phyloP scores from a whole-genome alignment of 2,329 filamentous ascomycete species.

The Talaromyces sp. region DNA sequence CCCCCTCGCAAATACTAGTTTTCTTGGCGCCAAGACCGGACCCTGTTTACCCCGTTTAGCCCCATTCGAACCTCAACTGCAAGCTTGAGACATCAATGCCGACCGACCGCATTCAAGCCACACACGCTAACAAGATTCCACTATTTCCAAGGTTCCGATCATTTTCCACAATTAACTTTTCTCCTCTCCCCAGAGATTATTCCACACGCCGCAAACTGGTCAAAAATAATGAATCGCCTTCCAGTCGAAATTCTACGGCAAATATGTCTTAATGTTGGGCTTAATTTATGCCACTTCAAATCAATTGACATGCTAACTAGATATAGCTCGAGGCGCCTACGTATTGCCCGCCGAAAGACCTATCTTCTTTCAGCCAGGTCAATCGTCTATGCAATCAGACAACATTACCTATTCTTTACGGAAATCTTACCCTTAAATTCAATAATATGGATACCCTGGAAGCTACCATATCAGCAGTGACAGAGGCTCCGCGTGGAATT shows the following conservation, averaged over 20 bases:
- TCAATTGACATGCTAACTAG: background rate
- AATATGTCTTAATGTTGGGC: slow-evolving; percentile 2
- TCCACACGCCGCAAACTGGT: too few relatives aligned
- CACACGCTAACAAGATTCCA: too few relatives aligned
- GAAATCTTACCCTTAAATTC: slow-evolving; percentile 5
- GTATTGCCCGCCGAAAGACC: background rate
- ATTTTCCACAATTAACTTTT: too few relatives aligned
- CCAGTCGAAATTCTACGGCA: background rate
- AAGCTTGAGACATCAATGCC: too few relatives aligned
- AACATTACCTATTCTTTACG: slow-evolving; percentile 1
- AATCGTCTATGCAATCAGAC: background rate
- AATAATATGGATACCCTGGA: background rate
- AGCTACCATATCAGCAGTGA: background rate
- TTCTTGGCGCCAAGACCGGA: too few relatives aligned
- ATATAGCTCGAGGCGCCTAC: slow-evolving; percentile 1
- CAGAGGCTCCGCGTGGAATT: background rate
- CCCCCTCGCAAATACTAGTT: too few relatives aligned
- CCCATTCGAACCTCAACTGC: too few relatives aligned
- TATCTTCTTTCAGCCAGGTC: slow-evolving; percentile 2
- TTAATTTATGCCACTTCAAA: background rate
- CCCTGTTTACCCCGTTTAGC: too few relatives aligned
- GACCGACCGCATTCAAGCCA: too few relatives aligned
- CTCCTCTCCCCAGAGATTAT: too few relatives aligned
- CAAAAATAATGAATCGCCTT: background rate
- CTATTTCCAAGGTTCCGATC: too few relatives aligned